Evolutionary conservation across 352 stramenopile species (phyloP).

Genomic region (Phytophthora vignae): DNA sequence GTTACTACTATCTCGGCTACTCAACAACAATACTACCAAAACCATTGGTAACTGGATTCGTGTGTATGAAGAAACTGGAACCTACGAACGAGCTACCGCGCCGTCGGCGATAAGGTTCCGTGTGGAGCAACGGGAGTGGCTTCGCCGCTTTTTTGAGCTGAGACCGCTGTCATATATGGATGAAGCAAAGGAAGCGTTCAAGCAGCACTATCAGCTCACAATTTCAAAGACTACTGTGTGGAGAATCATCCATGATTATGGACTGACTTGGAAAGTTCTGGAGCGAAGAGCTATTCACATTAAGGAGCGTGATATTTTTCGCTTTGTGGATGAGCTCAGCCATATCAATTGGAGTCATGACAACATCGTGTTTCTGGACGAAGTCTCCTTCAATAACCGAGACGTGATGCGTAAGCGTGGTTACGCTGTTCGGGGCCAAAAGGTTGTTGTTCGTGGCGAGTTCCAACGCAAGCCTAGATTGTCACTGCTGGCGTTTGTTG

Average conservation of each 20-base stretch:
- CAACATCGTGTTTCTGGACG: neutral
- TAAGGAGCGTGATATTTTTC: neutral
- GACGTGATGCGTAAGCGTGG: neutral
- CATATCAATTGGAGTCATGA: neutral
- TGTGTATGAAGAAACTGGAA: too few relatives aligned
- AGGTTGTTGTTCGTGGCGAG: neutral
- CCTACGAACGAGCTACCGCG: too few relatives aligned
- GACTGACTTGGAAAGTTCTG: neutral
- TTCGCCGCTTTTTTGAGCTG: too few relatives aligned
- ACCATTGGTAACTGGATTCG: too few relatives aligned
- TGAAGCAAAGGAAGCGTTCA: too few relatives aligned
- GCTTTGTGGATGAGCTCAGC: neutral
- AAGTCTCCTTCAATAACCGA: neutral
- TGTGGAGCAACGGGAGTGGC: too few relatives aligned
- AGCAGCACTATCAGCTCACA: too few relatives aligned
- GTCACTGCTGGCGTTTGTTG: neutral
- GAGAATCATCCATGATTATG: too few relatives aligned
- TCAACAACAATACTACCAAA: too few relatives aligned
- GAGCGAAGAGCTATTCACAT: slow-evolving; percentile 5
- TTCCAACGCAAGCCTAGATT: neutral
- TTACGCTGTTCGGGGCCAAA: neutral
- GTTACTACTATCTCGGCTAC: too few relatives aligned
- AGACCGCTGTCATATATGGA: too few relatives aligned
- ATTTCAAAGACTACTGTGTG: slow-evolving; percentile 1
- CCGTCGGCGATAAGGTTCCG: too few relatives aligned